A percentile compares a stretch with the other conserved stretches of the same genome.
Evolutionary conservation across 345 rosid species (phyloP).

Genomic region (Eucalyptus cloeziana): DNA sequence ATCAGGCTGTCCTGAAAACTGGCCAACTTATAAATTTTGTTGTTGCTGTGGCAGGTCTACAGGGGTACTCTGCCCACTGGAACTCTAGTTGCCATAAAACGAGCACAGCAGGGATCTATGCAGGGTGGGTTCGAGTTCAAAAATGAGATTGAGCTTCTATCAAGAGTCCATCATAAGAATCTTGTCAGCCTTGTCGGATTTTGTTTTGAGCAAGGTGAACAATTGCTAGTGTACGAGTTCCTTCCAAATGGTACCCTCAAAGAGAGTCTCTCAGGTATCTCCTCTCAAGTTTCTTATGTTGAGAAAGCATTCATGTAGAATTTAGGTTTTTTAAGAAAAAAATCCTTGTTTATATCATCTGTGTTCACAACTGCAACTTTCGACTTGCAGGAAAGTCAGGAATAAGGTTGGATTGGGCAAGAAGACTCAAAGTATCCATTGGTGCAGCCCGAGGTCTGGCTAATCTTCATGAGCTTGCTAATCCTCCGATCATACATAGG

Average conservation of each 20-base stretch:
- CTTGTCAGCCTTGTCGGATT: slow-evolving; percentile 66
- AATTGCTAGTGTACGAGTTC: slow-evolving; percentile 66
- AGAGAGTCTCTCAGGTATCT: slow-evolving; percentile 64
- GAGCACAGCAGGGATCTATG: slow-evolving; percentile 76
- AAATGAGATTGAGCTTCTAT: slow-evolving; percentile 81
- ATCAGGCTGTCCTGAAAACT: neutral
- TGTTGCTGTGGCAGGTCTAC: slow-evolving; percentile 42
- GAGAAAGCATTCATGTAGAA: neutral
- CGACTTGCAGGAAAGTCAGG: slow-evolving; percentile 56
- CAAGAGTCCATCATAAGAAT: slow-evolving; percentile 82
- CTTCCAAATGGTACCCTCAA: slow-evolving; percentile 54
- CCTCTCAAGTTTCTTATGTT: neutral
- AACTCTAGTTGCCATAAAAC: slow-evolving; percentile 52
- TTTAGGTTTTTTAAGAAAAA: neutral
- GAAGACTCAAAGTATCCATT: slow-evolving; percentile 67
- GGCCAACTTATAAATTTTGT: neutral
- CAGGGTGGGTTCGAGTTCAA: slow-evolving; percentile 85
- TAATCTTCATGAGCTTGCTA: slow-evolving; percentile 88
- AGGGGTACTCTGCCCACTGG: slow-evolving; percentile 52
- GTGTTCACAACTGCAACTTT: neutral
- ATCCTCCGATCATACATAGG: slow-evolving; percentile 92
- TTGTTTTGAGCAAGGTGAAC: slow-evolving; percentile 66
- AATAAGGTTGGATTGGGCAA: slow-evolving; percentile 69
- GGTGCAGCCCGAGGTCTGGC: slow-evolving; percentile 81
- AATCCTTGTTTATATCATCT: neutral